Evolutionary conservation across 257 asterid genomes (phyloP).

Genomic region (Thymus quinquecostatus): DNA sequence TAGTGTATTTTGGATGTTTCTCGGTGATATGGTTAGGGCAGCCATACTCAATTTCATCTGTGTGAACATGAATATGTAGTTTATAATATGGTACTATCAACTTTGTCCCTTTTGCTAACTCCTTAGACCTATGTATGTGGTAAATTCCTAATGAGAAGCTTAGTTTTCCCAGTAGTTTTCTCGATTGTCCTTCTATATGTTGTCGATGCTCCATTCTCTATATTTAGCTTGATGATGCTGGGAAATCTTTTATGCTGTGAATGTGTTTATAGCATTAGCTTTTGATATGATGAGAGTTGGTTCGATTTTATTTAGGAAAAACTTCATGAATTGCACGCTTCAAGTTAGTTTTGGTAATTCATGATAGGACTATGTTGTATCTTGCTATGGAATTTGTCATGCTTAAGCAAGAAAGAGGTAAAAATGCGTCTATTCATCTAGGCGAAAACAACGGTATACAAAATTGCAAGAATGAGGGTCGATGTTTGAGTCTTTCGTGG

Average conservation of each 20-base stretch:
- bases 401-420: too few species aligned
- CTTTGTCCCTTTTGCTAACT: slow-evolving; percentile 31
- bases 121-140: slow-evolving; percentile 21
- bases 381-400: too few species aligned
- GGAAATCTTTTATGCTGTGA: neutral
- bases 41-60: slow-evolving; percentile 27
- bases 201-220: neutral
- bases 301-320: too few species aligned
- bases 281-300: neutral
- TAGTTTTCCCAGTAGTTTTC: neutral
- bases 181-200: neutral
- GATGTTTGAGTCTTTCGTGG: too few species aligned
- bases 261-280: neutral
- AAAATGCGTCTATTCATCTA: too few species aligned
- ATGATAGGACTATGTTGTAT: too few species aligned
- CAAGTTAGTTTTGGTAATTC: neutral
- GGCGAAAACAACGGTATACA: too few species aligned
- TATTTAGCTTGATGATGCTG: neutral
- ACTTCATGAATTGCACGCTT: neutral
- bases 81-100: slow-evolving; percentile 31
- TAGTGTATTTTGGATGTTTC: slow-evolving; percentile 29
- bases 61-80: slow-evolving; percentile 28
- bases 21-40: slow-evolving; percentile 30
- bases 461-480: too few species aligned
- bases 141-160: slow-evolving; percentile 25